Percentiles rank a stretch among this genome's conserved stretches.
These are phyloP conservation scores for Barnettozyma populi DNA, from an alignment of 805 yeast species.

Conservation along the genomic window DNA sequence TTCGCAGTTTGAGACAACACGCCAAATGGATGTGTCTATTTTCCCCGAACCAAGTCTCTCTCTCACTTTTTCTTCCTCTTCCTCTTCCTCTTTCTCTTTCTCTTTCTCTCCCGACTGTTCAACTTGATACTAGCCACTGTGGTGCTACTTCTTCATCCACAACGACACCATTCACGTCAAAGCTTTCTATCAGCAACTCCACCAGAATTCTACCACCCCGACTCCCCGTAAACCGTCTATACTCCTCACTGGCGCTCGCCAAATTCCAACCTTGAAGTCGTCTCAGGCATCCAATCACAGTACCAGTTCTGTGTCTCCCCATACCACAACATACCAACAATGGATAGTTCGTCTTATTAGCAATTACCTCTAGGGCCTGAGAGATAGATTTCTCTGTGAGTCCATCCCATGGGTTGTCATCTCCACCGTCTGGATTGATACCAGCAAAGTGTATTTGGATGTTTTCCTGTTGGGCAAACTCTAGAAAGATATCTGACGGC, in stretches of 20 bases:
- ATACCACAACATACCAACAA: slow-evolving; percentile 92
- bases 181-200: slow-evolving; percentile 79
- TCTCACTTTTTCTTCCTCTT: too few relatives aligned
- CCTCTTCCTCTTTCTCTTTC: not conserved
- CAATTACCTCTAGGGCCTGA: slow-evolving; percentile 71
- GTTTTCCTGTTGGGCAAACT: slow-evolving; percentile 67
- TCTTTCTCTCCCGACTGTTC: not conserved
- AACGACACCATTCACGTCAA: slow-evolving; percentile 42
- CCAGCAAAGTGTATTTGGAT: slow-evolving; percentile 82
- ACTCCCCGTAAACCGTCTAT: slow-evolving; percentile 88
- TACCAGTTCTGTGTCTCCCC: slow-evolving; percentile 98
- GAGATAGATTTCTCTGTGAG: slow-evolving; percentile 76
- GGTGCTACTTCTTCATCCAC: slow-evolving; percentile 40
- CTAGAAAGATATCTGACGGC: slow-evolving; percentile 82
- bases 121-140: slow-evolving; percentile 34
- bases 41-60: too few relatives aligned
- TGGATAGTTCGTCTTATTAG: slow-evolving; percentile 72
- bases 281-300: slow-evolving; percentile 90
- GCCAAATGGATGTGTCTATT: too few relatives aligned
- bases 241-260: slow-evolving; percentile 89
- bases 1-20: too few relatives aligned
- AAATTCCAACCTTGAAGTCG: slow-evolving; percentile 96
- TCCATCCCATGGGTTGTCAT: slow-evolving; percentile 93
- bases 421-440: slow-evolving; percentile 69
- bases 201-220: slow-evolving; percentile 90